Evolutionary conservation across 2,329 filamentous ascomycete genomes (phyloP).

Genomic region (Aspergillus hortae): DNA sequence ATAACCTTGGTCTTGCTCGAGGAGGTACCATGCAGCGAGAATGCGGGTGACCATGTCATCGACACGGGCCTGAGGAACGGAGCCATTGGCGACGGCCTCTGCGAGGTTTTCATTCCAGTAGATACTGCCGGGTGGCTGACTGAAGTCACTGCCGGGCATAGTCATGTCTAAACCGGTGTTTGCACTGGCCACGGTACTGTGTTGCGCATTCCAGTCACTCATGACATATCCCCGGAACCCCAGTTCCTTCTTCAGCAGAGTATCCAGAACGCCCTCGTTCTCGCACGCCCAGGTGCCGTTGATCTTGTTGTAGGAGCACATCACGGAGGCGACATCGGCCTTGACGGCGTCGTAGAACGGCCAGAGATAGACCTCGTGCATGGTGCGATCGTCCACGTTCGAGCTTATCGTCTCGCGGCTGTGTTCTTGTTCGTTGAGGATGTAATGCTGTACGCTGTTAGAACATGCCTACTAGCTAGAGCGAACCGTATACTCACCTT

Average conservation of each 20-base stretch:
- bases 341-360: constrained; percentile 70
- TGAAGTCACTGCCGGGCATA: constrained; percentile 63
- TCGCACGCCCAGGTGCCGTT: constrained; percentile 80
- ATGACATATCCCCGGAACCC: constrained; percentile 79
- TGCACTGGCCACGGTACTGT: constrained; percentile 63
- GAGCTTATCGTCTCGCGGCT: constrained; percentile 26
- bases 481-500: constrained; percentile 12
- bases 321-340: constrained; percentile 57
- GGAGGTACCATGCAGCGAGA: constrained; percentile 48
- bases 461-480: constrained; percentile 43
- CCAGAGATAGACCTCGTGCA: constrained; percentile 76
- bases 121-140: constrained; percentile 19
- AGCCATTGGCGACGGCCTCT: constrained; percentile 58
- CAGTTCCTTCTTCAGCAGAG: constrained; percentile 72
- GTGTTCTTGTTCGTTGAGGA: constrained; percentile 66
- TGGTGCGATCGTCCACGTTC: constrained; percentile 67
- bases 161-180: constrained; percentile 77
- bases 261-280: constrained; percentile 72
- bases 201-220: constrained; percentile 77
- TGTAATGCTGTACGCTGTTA: constrained; percentile 40
- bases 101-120: constrained; percentile 41
- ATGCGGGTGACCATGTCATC: constrained; percentile 59
- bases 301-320: constrained; percentile 57
- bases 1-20: constrained; percentile 46
- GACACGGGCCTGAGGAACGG: constrained; percentile 53